Conservation (phyloP, 1,284 basidiomycete species). For the Trichosporon ovoides region DNA sequence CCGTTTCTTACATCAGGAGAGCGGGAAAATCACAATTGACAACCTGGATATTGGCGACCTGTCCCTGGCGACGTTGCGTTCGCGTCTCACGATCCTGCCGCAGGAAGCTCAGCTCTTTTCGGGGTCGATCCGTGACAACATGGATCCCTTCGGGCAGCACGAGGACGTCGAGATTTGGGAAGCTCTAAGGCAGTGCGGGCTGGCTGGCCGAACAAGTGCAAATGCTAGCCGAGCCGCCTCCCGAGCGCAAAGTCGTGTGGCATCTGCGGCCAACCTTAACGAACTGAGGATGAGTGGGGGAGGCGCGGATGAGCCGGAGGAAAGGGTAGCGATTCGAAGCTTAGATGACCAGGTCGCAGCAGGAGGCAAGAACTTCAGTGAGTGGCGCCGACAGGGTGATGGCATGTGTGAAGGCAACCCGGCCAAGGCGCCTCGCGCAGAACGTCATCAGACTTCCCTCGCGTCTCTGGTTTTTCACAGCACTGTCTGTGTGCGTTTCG, state of each 20-base stretch:
- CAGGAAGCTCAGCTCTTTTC: constrained; percentile 52
- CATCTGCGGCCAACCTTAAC: not conserved
- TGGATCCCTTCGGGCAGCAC: constrained; percentile 52
- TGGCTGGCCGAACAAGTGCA: constrained; percentile 38
- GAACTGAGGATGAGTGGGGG: constrained; percentile 6
- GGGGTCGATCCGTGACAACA: constrained; percentile 50
- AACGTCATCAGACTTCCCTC: not conserved
- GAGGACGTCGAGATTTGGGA: constrained; percentile 54
- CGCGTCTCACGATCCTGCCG: constrained; percentile 53
- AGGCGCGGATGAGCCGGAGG: constrained; percentile 30
- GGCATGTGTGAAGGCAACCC: not conserved
- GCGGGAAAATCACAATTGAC: constrained; percentile 50
- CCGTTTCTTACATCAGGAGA: constrained; percentile 50
- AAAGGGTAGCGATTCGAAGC: constrained; percentile 50
- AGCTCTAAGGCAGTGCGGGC: constrained; percentile 51
- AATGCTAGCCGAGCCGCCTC: not conserved
- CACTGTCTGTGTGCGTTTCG: not conserved
- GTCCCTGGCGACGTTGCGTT: constrained; percentile 51
- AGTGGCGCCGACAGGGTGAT: not conserved
- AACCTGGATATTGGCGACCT: constrained; percentile 52
- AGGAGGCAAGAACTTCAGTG: constrained; percentile 49
- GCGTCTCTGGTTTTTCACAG: not conserved
- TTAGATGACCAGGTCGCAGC: constrained; percentile 53
- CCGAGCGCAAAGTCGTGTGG: constrained; percentile 3
- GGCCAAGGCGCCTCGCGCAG: not conserved